phyloP scores from a whole-genome alignment of 2,329 filamentous ascomycete genomes.

The Calonectria pseudoturangicola region DNA sequence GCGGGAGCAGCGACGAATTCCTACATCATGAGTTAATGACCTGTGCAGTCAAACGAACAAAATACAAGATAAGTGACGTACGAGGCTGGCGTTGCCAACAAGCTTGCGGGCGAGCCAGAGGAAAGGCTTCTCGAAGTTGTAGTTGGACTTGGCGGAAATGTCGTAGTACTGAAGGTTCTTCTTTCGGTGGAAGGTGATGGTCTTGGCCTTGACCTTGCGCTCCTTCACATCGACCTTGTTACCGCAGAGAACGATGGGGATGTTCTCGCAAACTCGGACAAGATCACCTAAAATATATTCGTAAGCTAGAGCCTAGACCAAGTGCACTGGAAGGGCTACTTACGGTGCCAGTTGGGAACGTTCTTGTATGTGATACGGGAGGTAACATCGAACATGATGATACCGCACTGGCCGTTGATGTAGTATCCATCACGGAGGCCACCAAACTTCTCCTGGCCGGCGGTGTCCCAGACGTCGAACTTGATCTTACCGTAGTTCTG shows the following conservation, averaged over 20 bases:
- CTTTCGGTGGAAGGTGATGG: constrained; percentile 99
- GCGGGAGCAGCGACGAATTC: constrained; percentile 98
- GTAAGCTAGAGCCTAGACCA: constrained; percentile 43
- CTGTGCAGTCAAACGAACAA: constrained; percentile 1
- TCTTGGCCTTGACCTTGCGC: constrained; percentile 99
- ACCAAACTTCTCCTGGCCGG: constrained; percentile 99
- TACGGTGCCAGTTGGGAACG: constrained; percentile 99
- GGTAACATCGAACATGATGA: constrained; percentile 99
- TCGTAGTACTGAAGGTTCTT: constrained; percentile 99
- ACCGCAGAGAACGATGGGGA: constrained; percentile 97
- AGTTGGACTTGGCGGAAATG: constrained; percentile 99
- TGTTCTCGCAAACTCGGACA: constrained; percentile 99
- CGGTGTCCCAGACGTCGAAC: constrained; percentile 99
- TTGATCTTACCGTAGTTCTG: constrained; percentile 96
- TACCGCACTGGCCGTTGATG: constrained; percentile 99
- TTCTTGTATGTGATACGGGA: constrained; percentile 99
- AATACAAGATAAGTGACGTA: constrained; percentile 35
- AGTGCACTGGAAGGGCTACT: constrained; percentile 62
- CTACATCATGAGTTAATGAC: constrained; percentile 67
- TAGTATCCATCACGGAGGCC: constrained; percentile 99
- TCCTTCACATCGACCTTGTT: constrained; percentile 99
- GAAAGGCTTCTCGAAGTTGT: constrained; percentile 99
- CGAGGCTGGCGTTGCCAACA: constrained; percentile 85
- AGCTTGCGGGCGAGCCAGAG: constrained; percentile 99
- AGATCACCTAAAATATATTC: constrained; percentile 82